Evolutionary conservation across 225 moss, liverwort and hornwort species (phyloP).

Genomic region (Sphagnum tenellum): DNA sequence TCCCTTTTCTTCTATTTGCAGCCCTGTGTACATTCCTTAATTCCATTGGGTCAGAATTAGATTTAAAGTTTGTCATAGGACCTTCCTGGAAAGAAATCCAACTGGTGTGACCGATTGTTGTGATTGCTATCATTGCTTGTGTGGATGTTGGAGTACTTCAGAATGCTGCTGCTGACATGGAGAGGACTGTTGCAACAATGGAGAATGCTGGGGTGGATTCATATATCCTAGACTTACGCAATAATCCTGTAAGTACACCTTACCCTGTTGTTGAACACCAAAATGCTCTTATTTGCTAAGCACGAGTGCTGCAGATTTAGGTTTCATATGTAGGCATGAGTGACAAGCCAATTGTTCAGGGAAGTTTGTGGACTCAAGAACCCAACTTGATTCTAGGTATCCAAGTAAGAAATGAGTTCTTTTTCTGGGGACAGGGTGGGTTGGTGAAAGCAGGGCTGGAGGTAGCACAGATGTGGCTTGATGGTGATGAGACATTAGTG

Average conservation of each 20-base stretch:
- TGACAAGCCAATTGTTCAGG: no score
- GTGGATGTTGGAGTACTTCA: conserved; percentile 21
- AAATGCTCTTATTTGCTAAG: not conserved
- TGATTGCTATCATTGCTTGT: no score
- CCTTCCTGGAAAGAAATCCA: no score
- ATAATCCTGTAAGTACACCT: conserved; percentile 68
- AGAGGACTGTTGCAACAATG: conserved; percentile 59
- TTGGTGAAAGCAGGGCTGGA: conserved; percentile 93
- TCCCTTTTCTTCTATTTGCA: no score
- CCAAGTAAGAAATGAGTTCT: no score
- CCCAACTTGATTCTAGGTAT: no score
- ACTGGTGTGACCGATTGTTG: no score
- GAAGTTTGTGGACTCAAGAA: no score
- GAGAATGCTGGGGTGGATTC: conserved; percentile 69
- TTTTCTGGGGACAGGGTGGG: conserved; percentile 58
- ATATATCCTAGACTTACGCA: conserved; percentile 88
- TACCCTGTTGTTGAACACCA: not conserved
- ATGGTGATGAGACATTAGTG: conserved; percentile 79
- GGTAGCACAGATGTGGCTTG: conserved; percentile 97
- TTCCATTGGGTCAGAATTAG: no score
- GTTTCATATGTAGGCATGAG: no score
- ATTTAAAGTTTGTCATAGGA: no score
- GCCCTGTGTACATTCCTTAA: no score
- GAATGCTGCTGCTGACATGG: conserved; percentile 91
- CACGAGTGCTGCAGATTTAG: not conserved